Conservation (phyloP, 1,284 basidiomycete genomes). For the Schizophyllum amplum region DNA sequence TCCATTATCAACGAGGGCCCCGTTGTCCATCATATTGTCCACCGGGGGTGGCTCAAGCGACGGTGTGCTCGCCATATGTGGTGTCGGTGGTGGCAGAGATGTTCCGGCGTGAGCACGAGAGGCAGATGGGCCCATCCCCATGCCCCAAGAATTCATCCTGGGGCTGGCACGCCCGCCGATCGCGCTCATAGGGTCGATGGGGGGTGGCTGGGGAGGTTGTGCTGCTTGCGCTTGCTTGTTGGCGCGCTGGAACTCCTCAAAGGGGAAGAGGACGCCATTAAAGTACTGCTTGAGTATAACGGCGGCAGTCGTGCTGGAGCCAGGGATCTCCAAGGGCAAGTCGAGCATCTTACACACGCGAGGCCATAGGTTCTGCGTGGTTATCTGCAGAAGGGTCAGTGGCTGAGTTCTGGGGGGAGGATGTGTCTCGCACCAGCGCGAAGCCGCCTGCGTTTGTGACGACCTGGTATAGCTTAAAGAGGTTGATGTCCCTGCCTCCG, state of each 20-base stretch:
- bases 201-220: neutral
- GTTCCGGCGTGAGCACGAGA: neutral
- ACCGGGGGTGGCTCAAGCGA: no score
- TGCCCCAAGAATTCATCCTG: no score
- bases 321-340: neutral
- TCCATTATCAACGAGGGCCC: no score
- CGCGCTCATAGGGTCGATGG: neutral
- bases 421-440: slow-evolving; percentile 39
- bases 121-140: neutral
- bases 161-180: neutral
- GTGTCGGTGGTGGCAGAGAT: neutral
- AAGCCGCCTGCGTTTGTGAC: slow-evolving; percentile 52
- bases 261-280: neutral
- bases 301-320: no score
- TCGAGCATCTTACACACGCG: neutral
- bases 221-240: neutral
- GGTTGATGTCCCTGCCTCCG: slow-evolving; percentile 70
- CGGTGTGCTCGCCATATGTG: no score
- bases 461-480: slow-evolving; percentile 62
- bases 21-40: no score
- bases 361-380: neutral
- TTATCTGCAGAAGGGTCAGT: neutral
- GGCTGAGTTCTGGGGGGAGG: neutral
- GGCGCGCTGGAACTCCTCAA: neutral
- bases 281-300: no score